A percentile compares a stretch with the other conserved stretches of the same genome.
Evolutionary conservation across 495 filamentous ascomycete genomes (phyloP).

Genomic region (Gamarada debralockiae): DNA sequence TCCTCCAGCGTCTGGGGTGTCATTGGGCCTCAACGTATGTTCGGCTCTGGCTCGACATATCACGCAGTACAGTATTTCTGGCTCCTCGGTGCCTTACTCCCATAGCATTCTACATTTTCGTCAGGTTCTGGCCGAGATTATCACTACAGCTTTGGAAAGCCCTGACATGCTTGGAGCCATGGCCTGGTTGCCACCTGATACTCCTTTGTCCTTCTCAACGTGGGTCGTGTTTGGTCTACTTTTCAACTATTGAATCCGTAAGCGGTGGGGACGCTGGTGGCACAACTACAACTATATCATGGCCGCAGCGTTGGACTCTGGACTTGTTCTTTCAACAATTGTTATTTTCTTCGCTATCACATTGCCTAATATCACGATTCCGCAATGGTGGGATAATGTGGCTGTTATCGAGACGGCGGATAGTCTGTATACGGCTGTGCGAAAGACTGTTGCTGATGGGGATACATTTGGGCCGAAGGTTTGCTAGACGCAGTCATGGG

Average conservation of each 20-base stretch:
- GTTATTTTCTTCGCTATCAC: conserved; percentile 46
- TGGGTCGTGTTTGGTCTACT: conserved; percentile 40
- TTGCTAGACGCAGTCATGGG: no score
- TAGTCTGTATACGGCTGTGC: conserved; percentile 25
- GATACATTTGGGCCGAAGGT: conserved; percentile 42
- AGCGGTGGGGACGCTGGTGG: conserved; percentile 60
- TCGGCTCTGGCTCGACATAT: no score
- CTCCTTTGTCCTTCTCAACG: no score
- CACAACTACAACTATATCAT: conserved; percentile 73
- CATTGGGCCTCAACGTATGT: no score
- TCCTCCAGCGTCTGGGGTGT: no score
- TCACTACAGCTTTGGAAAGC: no score
- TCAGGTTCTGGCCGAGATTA: no score
- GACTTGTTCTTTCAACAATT: conserved; percentile 41
- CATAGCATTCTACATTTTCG: no score
- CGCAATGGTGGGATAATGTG: conserved; percentile 48
- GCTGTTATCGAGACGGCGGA: conserved; percentile 29
- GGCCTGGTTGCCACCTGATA: no score
- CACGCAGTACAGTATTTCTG: no score
- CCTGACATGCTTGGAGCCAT: no score
- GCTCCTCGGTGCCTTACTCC: no score
- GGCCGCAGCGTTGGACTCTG: conserved; percentile 60
- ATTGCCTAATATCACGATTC: conserved; percentile 35
- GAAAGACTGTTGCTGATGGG: conserved; percentile 32
- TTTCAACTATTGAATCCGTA: conserved; percentile 60